Evolutionary conservation across 192 early-diverging fungal genomes (phyloP).

Genomic region (Funneliformis mosseae): DNA sequence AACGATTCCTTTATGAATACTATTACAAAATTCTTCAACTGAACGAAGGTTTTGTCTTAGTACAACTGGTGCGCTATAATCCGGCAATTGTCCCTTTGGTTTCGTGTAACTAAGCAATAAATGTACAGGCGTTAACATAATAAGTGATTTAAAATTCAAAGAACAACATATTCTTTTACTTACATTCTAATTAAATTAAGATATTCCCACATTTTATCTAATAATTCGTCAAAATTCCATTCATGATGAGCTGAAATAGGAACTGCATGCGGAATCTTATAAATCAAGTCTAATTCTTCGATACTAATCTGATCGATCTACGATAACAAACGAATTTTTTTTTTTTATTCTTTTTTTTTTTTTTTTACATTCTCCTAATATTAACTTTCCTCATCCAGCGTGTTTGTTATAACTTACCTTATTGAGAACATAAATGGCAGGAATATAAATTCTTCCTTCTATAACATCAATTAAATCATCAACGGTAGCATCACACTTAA

Average conservation of each 20-base stretch:
- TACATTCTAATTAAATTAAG: conserved; percentile 83
- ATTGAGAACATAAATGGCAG: conserved; percentile 95
- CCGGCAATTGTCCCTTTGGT: conserved; percentile 87
- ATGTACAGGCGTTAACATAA: too few species aligned
- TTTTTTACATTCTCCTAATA: conserved; percentile 65
- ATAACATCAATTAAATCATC: conserved; percentile 98
- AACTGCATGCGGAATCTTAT: conserved; percentile 95
- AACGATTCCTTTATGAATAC: conserved; percentile 92
- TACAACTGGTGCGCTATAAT: conserved; percentile 93
- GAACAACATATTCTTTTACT: not conserved
- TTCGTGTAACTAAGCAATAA: conserved; percentile 41
- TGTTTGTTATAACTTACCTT: conserved; percentile 98
- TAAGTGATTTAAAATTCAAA: too few species aligned
- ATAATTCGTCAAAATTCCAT: conserved; percentile 98
- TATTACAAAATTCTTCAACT: conserved; percentile 94
- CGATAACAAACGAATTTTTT: too few species aligned
- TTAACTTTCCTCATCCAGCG: conserved; percentile 96
- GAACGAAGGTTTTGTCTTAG: conserved; percentile 67
- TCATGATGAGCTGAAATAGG: conserved; percentile 69
- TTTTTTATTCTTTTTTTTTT: not conserved
- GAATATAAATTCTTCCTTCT: conserved; percentile 97
- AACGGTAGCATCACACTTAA: conserved; percentile 90
- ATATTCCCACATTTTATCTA: conserved; percentile 80
- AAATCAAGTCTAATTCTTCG: conserved; percentile 75
- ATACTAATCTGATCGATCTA: conserved; percentile 96